These are phyloP conservation scores for Quercus mongolica DNA, from an alignment of 306 rosid species.

Conservation along the genomic window DNA sequence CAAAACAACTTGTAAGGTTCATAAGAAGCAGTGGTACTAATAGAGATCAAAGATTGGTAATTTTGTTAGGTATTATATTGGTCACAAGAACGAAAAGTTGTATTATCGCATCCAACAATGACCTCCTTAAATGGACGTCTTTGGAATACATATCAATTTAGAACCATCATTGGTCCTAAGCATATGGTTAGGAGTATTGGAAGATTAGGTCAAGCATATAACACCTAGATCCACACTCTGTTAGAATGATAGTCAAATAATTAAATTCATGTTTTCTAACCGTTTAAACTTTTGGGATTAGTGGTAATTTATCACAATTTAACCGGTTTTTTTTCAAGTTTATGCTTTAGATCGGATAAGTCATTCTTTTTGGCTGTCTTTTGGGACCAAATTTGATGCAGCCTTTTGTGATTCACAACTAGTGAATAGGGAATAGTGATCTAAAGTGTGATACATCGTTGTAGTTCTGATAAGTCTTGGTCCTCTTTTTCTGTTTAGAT, in stretches of 20 bases:
- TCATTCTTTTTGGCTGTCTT: slow-evolving; percentile 28
- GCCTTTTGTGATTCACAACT: slow-evolving; percentile 29
- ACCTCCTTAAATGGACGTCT: neutral
- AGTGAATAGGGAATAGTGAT: too few relatives aligned
- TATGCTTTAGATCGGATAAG: neutral
- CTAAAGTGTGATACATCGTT: neutral
- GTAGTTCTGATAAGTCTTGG: neutral
- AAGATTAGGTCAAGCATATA: neutral
- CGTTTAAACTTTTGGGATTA: too few relatives aligned
- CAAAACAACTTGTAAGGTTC: too few relatives aligned
- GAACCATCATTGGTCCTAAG: neutral
- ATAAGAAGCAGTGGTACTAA: too few relatives aligned
- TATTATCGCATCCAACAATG: too few relatives aligned
- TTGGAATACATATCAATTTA: neutral
- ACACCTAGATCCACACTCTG: neutral
- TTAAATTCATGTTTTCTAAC: too few relatives aligned
- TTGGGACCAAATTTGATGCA: slow-evolving; percentile 32
- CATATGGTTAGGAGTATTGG: neutral
- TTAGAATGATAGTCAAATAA: too few relatives aligned
- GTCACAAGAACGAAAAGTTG: too few relatives aligned
- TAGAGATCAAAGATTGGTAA: too few relatives aligned
- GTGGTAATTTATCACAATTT: neutral
- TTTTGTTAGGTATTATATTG: too few relatives aligned
- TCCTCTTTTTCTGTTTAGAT: slow-evolving; percentile 1
- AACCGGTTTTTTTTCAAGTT: neutral